Conservation (phyloP, 2,329 filamentous ascomycete genomes). For the Microcyclospora pomicola region DNA sequence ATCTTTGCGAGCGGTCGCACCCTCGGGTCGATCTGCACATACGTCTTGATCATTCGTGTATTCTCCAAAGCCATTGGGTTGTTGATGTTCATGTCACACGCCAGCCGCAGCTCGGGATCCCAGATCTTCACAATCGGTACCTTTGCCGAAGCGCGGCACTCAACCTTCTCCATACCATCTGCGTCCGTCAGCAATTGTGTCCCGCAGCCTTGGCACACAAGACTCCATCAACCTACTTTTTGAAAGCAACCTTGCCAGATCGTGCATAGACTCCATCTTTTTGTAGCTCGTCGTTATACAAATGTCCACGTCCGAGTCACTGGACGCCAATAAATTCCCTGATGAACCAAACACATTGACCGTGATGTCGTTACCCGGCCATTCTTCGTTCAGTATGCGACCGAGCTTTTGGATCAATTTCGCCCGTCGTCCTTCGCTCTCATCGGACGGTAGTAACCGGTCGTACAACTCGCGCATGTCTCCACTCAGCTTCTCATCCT, state of each 20-base stretch:
- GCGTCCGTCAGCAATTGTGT: constrained; percentile 12
- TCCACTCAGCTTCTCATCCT: constrained; percentile 60
- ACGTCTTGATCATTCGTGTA: constrained; percentile 93
- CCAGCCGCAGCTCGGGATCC: constrained; percentile 80
- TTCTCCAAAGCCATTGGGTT: constrained; percentile 92
- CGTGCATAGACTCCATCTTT: constrained; percentile 77
- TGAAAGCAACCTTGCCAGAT: constrained; percentile 72
- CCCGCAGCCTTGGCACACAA: background rate
- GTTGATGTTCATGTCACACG: constrained; percentile 98
- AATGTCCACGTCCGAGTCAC: constrained; percentile 95
- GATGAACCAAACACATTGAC: constrained; percentile 97
- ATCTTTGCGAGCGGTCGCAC: constrained; percentile 91
- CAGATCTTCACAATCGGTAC: constrained; percentile 98
- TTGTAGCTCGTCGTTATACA: constrained; percentile 90
- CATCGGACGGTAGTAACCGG: constrained; percentile 64
- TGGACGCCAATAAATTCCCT: constrained; percentile 85
- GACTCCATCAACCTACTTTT: constrained; percentile 49
- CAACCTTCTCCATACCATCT: constrained; percentile 95
- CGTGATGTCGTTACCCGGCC: constrained; percentile 79
- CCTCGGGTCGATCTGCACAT: constrained; percentile 82
- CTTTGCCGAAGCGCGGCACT: constrained; percentile 88
- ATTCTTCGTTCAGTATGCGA: constrained; percentile 74
- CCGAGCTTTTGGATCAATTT: constrained; percentile 78
- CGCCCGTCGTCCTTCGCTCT: constrained; percentile 62
- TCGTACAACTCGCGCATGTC: constrained; percentile 81